Base-by-base conservation (phyloP, 805 yeast genomes). In the Saccharomycopsis sp. region DNA sequence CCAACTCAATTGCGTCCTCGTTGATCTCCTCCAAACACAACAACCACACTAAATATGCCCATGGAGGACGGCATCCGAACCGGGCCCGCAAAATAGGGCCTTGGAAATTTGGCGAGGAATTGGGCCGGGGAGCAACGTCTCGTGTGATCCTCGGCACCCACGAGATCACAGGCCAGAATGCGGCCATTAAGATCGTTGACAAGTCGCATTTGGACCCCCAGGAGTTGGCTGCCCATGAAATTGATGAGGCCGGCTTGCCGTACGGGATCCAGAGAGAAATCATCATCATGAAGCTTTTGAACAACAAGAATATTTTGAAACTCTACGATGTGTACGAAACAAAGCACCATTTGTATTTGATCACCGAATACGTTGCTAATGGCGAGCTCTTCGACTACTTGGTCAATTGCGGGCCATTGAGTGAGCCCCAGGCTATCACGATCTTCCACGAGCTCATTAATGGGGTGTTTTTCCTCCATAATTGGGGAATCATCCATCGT, bases 281-380 rank as follows among this genome's bases (percentile, higher is more conserved):
- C 63, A 92, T 94, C 66, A 94, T 94, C 65, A 94, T 93, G 99
- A 94, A 94, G 73, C 78, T 94, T 49, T 82, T 94, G 52, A 89
- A 94, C 61, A 98, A 94, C 71, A 90, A 96, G 12, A 93, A 94
- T 68, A 94, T 94, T 23, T 84, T 94, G 81, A 87, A 94, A 24
- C 76, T 94, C 47, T 94, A 91, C 69, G 99, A 94, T 69, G 99
- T 94, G 23, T 94, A 98, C 98, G 99, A 94, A 72, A 93, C 96
- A 64, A 86, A 90, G 64, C 90, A 89, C 68, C 97, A 93, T 61
- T 77, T 94, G 58, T 88, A 85, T 66, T 70, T 88, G 63, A 90
- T 88, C 15, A 73, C 88, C 55, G 96, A 88, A 68, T 88, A 87
- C 69, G 93, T 88, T 35, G 92, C 88, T 70, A 93, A 94, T n/a